These are phyloP conservation scores for Arthrobotrys entomopaga DNA, from an alignment of 2,329 filamentous ascomycete species.

Conservation along the genomic window DNA sequence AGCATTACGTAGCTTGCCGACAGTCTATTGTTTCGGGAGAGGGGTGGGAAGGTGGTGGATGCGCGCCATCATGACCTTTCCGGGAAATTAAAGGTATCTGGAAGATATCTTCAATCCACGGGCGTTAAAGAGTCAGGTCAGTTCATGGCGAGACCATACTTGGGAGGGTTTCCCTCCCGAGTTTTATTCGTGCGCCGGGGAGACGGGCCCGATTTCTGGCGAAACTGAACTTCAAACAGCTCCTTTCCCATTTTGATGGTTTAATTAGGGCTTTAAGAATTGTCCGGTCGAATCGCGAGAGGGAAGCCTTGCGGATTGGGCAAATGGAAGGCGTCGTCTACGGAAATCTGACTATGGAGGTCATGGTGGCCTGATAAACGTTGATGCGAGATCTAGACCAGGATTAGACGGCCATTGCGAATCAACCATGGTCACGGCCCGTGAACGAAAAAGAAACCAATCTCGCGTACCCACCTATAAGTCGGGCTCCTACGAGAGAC, in stretches of 20 bases:
- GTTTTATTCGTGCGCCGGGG: slow-evolving; percentile 6
- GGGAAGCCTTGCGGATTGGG: slow-evolving; percentile 10
- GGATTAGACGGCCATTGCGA: slow-evolving; percentile 14
- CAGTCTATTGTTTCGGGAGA: slow-evolving; percentile 23
- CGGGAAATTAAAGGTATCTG: slow-evolving; percentile 25
- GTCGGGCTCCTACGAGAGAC: slow-evolving; percentile 39
- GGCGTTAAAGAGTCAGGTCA: slow-evolving; percentile 51
- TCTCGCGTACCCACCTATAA: slow-evolving; percentile 30
- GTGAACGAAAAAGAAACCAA: slow-evolving; percentile 9
- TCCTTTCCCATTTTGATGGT: slow-evolving; percentile 25
- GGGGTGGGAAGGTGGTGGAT: slow-evolving; percentile 17
- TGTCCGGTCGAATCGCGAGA: slow-evolving; percentile 38
- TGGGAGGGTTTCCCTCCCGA: slow-evolving; percentile 13
- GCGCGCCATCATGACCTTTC: slow-evolving; percentile 33
- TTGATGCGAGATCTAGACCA: slow-evolving; percentile 47
- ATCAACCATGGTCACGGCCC: slow-evolving; percentile 16
- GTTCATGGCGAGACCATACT: slow-evolving; percentile 53
- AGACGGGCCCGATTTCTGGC: slow-evolving; percentile 4
- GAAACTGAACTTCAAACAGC: background rate
- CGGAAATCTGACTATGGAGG: slow-evolving; percentile 17
- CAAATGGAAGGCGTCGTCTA: slow-evolving; percentile 6
- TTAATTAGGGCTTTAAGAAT: slow-evolving; percentile 33
- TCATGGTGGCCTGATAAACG: slow-evolving; percentile 52
- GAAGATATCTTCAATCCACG: slow-evolving; percentile 27
- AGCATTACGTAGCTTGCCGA: slow-evolving; percentile 11